Evolutionary conservation across 345 rosid species (phyloP), one percentile per base, ranked within the genome.

Genomic region (Raphanus raphanistrum): DNA sequence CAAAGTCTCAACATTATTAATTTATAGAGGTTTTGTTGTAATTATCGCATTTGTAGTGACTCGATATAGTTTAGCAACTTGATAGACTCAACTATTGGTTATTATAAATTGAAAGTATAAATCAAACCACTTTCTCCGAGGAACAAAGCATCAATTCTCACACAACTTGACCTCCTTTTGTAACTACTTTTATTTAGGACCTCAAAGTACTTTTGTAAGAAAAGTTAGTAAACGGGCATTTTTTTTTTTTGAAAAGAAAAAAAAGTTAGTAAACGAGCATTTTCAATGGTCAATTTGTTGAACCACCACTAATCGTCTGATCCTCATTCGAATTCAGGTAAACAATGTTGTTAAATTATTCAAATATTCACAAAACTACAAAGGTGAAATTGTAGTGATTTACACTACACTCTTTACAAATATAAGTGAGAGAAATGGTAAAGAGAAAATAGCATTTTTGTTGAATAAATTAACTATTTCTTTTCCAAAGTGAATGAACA

Each of bases 101-200:
- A 43, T 12, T 43, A 43, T 43, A 43, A 10, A 43, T n/a, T 48
- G 54, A 12, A 12, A 48, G 54, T 48, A 48, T 54, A 35, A 35
- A 16, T 17, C 4, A 28, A 13, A 10, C 17, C 31, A 61, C 69
- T 62, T 58, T 60, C 73, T 68, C 67, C 48, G 67, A 64, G 50
- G 71, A 65, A 66, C 54, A 66, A 41, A 43, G 81, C 32, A 77
- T 77, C 27, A 36, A 78, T 78, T 78, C 81, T 78, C 72, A 63
- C 45, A 70, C 71, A 70, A 76, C 45, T 76, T 52, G 80, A 28
- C 7, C 57, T 70, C 33, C 16, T 74, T 76, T 69, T 31, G 35
- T 70, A 60, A 76, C 33, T 62, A 69, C 75, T 70, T 76, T 76
- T 61, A 3, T 68, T 61, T 64, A 32, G 66, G 63, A 63, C 11